Conservation (phyloP, 2,329 filamentous ascomycete genomes). For the Monilinia aucupariae region DNA sequence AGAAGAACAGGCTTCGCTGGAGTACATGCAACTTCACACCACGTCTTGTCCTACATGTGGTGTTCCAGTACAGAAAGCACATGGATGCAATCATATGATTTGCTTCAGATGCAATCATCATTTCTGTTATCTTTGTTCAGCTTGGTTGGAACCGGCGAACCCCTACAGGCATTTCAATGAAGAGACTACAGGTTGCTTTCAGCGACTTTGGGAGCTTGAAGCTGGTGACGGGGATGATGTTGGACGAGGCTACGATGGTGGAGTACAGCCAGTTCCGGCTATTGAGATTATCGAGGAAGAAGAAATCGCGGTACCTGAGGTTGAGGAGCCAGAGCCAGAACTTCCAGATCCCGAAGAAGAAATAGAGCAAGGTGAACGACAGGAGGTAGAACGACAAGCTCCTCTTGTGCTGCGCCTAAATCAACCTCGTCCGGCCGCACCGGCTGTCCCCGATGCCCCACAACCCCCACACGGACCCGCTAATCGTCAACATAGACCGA, state of each 20-base stretch:
- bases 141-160: constrained; percentile 76
- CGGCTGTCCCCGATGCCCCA: constrained; percentile 25
- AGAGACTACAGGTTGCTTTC: constrained; percentile 64
- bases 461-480: constrained; percentile 15
- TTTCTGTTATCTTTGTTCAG: constrained; percentile 90
- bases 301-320: not conserved
- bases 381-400: constrained; percentile 31
- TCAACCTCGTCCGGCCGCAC: constrained; percentile 25
- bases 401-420: constrained; percentile 35
- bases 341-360: constrained; percentile 20
- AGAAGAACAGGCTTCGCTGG: constrained; percentile 80
- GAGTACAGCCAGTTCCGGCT: constrained; percentile 14
- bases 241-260: constrained; percentile 29
- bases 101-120: constrained; percentile 86
- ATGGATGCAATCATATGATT: constrained; percentile 96
- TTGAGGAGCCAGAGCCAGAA: constrained; percentile 18
- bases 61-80: constrained; percentile 79
- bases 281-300: constrained; percentile 20
- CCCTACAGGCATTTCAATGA: constrained; percentile 88
- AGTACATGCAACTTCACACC: constrained; percentile 76
- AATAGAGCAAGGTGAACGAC: constrained; percentile 17
- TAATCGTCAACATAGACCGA: constrained; percentile 5
- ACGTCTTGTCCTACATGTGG: constrained; percentile 85
- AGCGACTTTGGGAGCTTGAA: constrained; percentile 85
- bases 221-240: constrained; percentile 59